Evolutionary conservation across 2,329 filamentous ascomycete genomes (phyloP), one percentile per base, ranked within the genome.

Genomic region (Calonectria ilicicola): DNA sequence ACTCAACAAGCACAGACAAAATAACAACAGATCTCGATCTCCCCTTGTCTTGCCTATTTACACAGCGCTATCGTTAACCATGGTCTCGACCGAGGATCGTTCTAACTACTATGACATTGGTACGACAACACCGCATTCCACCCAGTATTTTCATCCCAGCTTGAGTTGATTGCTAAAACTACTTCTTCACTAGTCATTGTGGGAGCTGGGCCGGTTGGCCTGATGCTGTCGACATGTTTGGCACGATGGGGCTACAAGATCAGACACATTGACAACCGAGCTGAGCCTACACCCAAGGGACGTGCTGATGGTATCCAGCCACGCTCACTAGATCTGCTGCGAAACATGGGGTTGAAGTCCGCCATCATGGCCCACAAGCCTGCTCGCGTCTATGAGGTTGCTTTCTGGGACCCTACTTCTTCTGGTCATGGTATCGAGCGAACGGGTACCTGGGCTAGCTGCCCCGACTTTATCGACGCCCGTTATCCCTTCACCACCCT

Each of bases 241-340:
- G 94, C 95, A 73, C 90, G 95, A 86, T 98, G 95, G 95, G 96
- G 96, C 23, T 98, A 98, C 88, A 95, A 92, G 83, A 95, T 98
- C 84, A 98, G 96, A 87, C 95, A 98, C 85, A 95, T 98, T 81
- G 96, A 98, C 85, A 98, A 97, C 85, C 90, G 95, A 72, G 88
- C 95, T 2, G 94, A 96, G 80, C 95, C 95, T 19, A 98, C 95
- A 15, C 81, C 91, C 2, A 98, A 95, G 23, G 95, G 95, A 66
- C 94, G 95, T 75, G 96, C 95, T 69, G 95, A 98, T 84, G 95
- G 95, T 74, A 97, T 98, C 70, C 95, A 98, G 85, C 95, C 95
- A 44, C 92, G 96, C 46, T 97, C 95, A 0, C 88, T 97, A 27
- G 95, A 98, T 79, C 90, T 98, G 19, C 88, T 98, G 60, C 92